Percentiles rank a stretch among this genome's conserved stretches.
These are phyloP conservation scores for Lasiosphaeriaceae sp. DNA, from an alignment of 495 filamentous ascomycete species.

Conservation along the genomic window DNA sequence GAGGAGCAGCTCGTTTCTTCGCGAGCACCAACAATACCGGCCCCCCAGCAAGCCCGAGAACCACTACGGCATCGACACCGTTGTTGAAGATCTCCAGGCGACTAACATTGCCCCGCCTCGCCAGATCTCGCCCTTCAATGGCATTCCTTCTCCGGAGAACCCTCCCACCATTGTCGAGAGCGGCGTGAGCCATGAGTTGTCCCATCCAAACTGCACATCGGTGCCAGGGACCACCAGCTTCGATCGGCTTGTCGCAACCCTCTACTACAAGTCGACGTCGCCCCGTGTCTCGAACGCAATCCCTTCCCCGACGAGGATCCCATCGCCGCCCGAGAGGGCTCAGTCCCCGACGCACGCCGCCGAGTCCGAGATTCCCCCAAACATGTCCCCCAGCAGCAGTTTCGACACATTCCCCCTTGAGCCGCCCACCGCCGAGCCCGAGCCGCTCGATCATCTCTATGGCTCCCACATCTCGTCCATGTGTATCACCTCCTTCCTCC, in stretches of 20 bases:
- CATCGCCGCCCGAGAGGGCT: constrained; percentile 20
- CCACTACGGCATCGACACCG: constrained; percentile 52
- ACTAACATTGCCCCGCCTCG: constrained; percentile 31
- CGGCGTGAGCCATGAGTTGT: constrained; percentile 52
- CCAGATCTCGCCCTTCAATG: constrained; percentile 44
- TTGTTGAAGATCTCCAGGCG: constrained; percentile 45
- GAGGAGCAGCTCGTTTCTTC: constrained; percentile 65
- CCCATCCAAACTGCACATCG: constrained; percentile 54
- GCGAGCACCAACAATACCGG: constrained; percentile 73
- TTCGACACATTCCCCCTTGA: constrained; percentile 69
- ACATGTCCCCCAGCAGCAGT: constrained; percentile 60
- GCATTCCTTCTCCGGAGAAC: constrained; percentile 47
- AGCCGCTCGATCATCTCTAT: constrained; percentile 72
- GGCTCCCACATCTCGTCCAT: constrained; percentile 72
- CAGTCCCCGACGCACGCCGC: constrained; percentile 23
- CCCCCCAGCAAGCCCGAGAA: constrained; percentile 50
- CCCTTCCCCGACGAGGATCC: constrained; percentile 24
- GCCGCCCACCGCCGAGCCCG: constrained; percentile 57
- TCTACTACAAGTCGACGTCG: constrained; percentile 61
- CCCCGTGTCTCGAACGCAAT: constrained; percentile 26
- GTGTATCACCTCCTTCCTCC: constrained; percentile 78
- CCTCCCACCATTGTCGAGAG: constrained; percentile 54
- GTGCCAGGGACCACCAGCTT: constrained; percentile 31
- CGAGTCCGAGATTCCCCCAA: constrained; percentile 44
- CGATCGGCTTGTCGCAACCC: constrained; percentile 57